Base-by-base conservation (phyloP, 2,329 filamentous ascomycete species). In the Rhytidhysteron rufulum region DNA sequence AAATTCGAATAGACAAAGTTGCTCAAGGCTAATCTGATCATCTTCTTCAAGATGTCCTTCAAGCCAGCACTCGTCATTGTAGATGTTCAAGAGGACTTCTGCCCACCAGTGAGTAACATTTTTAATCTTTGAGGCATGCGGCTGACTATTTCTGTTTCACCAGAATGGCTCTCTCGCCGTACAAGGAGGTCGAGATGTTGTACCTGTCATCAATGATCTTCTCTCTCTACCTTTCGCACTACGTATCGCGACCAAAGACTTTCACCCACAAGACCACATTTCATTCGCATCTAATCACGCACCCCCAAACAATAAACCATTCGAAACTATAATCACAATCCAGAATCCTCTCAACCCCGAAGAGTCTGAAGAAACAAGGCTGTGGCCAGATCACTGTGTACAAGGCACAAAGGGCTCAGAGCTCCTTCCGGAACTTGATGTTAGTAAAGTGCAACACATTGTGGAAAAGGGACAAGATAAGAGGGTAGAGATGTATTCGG, bases 81-180 rank as follows among this genome's bases (percentile, higher is more conserved):
- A 39, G 90, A 96, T 66, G 76, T 95, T 58, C 93, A 97, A 67
- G 85, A 96, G 65, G 91, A 97, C 70, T 97, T 96, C 65, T 95
- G 88, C 65, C 86, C 87, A 43, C 89, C 90, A 10, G 88, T 93
- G 69, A 70, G 83, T 70, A 29, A 46, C 18, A 24, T 11, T 33
- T 38, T 13, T 19, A n/a, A n/a, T n/a, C n/a, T n/a, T n/a, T n/a
- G n/a, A n/a, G n/a, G n/a, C n/a, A n/a, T n/a, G n/a, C n/a, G n/a
- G n/a, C 19, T 32, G 4, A 37, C 54, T 53, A 47, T 62, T 49
- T 24, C 29, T n/a, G 10, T 18, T 4, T 31, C 20, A 15, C 27
- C 53, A 95, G 88, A 78, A 84, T 48, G 93, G 91, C 48, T 75
- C 87, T n/a, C 82, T 98, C 37, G 84, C 88, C 22, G 88, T 97